Conservation (phyloP, 805 yeast species). For the Lipomyces yamadae region DNA sequence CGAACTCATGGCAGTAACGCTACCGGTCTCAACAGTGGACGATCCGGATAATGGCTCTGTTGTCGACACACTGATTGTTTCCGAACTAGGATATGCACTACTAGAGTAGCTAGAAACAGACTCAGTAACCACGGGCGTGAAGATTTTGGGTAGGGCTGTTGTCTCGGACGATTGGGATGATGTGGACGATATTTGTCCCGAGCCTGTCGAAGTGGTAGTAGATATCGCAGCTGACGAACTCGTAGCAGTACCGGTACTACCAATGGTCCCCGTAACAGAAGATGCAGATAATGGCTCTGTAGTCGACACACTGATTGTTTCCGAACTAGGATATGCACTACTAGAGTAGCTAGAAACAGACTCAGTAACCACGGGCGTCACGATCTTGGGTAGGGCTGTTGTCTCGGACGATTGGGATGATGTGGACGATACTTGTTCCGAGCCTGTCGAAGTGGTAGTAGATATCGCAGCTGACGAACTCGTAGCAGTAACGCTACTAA, state of each 20-base stretch:
- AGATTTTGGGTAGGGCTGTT: not conserved
- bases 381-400: constrained; percentile 29
- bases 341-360: constrained; percentile 11
- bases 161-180: not conserved
- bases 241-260: not conserved
- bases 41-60: not conserved
- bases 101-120: constrained; percentile 11
- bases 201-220: not conserved
- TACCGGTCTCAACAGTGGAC: not conserved
- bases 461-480: not conserved
- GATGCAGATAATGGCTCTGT: not conserved
- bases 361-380: constrained; percentile 40
- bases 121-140: constrained; percentile 39
- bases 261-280: not conserved
- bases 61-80: not conserved
- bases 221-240: not conserved
- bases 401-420: not conserved
- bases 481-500: not conserved
- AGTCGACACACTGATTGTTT: not conserved
- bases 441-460: not conserved
- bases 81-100: not conserved
- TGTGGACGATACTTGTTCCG: not conserved
- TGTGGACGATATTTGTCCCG: not conserved
- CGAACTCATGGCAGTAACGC: not conserved
- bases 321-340: not conserved